A percentile compares a stretch with the other conserved stretches of the same genome.
Conservation (phyloP, 495 filamentous ascomycete genomes). For the Cudoniella acicularis region DNA sequence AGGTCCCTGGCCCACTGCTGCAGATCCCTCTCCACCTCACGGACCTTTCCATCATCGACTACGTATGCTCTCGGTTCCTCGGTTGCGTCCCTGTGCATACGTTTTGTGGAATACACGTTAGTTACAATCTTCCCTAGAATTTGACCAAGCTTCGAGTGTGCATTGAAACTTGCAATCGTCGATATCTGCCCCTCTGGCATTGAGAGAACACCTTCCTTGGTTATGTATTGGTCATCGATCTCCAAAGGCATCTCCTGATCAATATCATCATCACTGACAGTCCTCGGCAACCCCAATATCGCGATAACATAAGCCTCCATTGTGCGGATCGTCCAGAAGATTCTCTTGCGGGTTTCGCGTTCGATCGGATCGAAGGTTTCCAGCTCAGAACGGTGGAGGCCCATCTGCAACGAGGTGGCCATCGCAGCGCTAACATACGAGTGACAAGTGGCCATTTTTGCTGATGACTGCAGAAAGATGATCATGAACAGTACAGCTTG, state of each 20-base stretch:
- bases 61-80: slow-evolving; percentile 43
- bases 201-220: slow-evolving; percentile 51
- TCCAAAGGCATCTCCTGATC: slow-evolving; percentile 68
- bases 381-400: slow-evolving; percentile 57
- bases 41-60: slow-evolving; percentile 65
- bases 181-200: slow-evolving; percentile 60
- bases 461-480: slow-evolving; percentile 69
- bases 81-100: slow-evolving; percentile 43
- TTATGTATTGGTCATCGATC: slow-evolving; percentile 69
- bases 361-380: slow-evolving; percentile 64
- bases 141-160: slow-evolving; percentile 58
- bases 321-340: slow-evolving; percentile 71
- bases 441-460: slow-evolving; percentile 72
- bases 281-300: slow-evolving; percentile 63
- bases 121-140: slow-evolving; percentile 67
- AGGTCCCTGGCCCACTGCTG: slow-evolving; percentile 65
- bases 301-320: slow-evolving; percentile 75
- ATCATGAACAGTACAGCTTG: slow-evolving; percentile 74
- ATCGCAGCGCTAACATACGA: slow-evolving; percentile 69
- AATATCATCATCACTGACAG: slow-evolving; percentile 68
- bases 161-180: slow-evolving; percentile 60
- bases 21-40: slow-evolving; percentile 69
- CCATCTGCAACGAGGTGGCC: slow-evolving; percentile 63
- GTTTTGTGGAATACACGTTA: slow-evolving; percentile 70
- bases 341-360: slow-evolving; percentile 62